phyloP scores from a whole-genome alignment of 306 rosid species.

The Begonia fuchsioides region DNA sequence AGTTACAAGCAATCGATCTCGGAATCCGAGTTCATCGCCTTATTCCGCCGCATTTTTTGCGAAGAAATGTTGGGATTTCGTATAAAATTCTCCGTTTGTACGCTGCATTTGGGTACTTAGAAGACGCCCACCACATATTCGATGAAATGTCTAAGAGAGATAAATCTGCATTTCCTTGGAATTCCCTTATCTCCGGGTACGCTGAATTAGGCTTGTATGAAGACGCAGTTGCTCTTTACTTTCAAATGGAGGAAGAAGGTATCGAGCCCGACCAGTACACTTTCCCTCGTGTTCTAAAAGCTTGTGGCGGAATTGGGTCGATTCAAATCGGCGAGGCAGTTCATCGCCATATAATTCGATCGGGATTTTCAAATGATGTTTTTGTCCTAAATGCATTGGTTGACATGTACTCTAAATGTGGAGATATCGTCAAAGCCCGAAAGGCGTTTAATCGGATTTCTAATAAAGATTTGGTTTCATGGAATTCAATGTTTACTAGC shows the following conservation, averaged over 20 bases:
- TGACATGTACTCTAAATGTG: slow-evolving; percentile 87
- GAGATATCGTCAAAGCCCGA: slow-evolving; percentile 71
- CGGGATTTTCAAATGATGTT: slow-evolving; percentile 35
- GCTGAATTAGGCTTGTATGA: slow-evolving; percentile 42
- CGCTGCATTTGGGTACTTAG: slow-evolving; percentile 36
- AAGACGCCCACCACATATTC: slow-evolving; percentile 62
- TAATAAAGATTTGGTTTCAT: slow-evolving; percentile 49
- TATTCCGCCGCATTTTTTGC: slow-evolving; percentile 35
- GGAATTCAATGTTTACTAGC: slow-evolving; percentile 76
- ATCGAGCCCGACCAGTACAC: slow-evolving; percentile 59
- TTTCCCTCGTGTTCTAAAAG: slow-evolving; percentile 68
- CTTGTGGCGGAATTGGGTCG: slow-evolving; percentile 72
- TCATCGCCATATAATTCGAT: slow-evolving; percentile 49
- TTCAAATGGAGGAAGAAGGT: slow-evolving; percentile 82
- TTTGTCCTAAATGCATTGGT: slow-evolving; percentile 74
- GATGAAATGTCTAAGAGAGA: slow-evolving; percentile 55
- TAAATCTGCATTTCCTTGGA: slow-evolving; percentile 59
- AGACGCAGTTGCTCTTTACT: slow-evolving; percentile 83
- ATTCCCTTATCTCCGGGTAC: slow-evolving; percentile 72
- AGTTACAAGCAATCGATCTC: slow-evolving; percentile 25
- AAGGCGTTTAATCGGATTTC: slow-evolving; percentile 43
- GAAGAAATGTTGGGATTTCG: slow-evolving; percentile 45
- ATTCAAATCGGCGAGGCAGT: slow-evolving; percentile 65
- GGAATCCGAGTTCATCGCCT: slow-evolving; percentile 56
- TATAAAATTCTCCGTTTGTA: slow-evolving; percentile 58